Evolutionary conservation across 2,329 filamentous ascomycete species (phyloP), one percentile per base, ranked within the genome.

Genomic region (Aspergillus fructus): DNA sequence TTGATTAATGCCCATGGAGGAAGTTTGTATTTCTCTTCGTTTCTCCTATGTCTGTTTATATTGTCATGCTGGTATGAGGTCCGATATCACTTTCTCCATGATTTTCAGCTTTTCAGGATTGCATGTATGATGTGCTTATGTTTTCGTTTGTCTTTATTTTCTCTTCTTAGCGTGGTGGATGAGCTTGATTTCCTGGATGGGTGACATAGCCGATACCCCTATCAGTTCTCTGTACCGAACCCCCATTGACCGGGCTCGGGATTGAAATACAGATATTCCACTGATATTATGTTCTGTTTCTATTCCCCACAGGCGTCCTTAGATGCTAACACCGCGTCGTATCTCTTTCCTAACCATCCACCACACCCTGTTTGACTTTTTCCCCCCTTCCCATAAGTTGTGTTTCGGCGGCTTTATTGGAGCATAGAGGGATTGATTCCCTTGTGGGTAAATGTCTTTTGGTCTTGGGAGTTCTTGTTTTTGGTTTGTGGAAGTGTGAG

Each of bases 11-110:
- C 40, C 59, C 66, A 62, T 65, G 61, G 59, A 60, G 61, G 59
- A 60, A 62, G 61, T 62, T 66, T 63, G 56, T 62, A 56, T 53
- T 34, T 17, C 30, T 41, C 30, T 47, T 37, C 34, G 21, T 39
- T 37, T 19, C 23, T 24, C 39, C 66, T 60, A 64, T 65, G 66
- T 67, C 56, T 67, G 64, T 69, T 64, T 65, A 66, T 68, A 68
- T 62, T 58, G 59, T 65, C 62, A 67, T 66, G 65, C 59, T 65
- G 65, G 61, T 60, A 66, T 59, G 64, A 67, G 55, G 53, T 59
- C 63, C 55, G 45, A 55, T 60, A 61, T 49, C 59, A 58, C 50
- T 47, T 54, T 59, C 57, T 50, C 58, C 55, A 56, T 64, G 58
- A 66, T 63, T 58, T 45, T 62, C 57, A 55, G 53, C 48, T 53